Evolutionary conservation across 257 asterid genomes (phyloP).

Genomic region (Plectranthus barbatus): DNA sequence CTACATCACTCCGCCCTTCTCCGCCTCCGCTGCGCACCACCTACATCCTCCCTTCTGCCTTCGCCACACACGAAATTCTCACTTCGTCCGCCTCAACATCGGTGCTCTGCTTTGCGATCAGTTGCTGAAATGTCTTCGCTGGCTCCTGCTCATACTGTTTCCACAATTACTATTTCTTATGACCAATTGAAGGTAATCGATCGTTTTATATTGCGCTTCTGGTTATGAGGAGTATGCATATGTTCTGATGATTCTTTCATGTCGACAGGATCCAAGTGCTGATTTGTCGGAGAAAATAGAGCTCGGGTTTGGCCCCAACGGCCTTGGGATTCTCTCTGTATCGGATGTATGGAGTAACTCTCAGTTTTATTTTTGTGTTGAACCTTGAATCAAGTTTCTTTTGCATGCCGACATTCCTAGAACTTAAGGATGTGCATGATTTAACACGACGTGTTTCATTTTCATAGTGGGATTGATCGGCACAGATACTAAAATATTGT

Average conservation of each 20-base stretch:
- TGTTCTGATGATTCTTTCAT: slow-evolving; percentile 12
- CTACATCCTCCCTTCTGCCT: slow-evolving; percentile 7
- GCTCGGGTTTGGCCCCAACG: slow-evolving; percentile 77
- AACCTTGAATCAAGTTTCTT: background rate
- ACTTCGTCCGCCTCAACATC: slow-evolving; percentile 9
- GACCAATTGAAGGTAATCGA: slow-evolving; percentile 36
- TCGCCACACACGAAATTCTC: background rate
- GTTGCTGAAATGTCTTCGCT: slow-evolving; percentile 23
- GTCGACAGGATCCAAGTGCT: slow-evolving; percentile 44
- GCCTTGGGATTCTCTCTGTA: slow-evolving; percentile 74
- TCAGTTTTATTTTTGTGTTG: background rate
- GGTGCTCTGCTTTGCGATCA: slow-evolving; percentile 13
- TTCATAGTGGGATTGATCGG: background rate
- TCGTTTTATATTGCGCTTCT: background rate
- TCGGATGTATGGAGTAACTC: slow-evolving; percentile 47
- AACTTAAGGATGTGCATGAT: background rate
- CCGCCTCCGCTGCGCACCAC: background rate
- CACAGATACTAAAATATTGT: background rate
- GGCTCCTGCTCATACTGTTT: slow-evolving; percentile 29
- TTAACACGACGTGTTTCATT: background rate
- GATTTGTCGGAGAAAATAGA: slow-evolving; percentile 65
- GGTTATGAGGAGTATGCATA: background rate
- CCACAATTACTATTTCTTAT: slow-evolving; percentile 53
- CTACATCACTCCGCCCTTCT: slow-evolving; percentile 1
- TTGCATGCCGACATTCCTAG: background rate